Evolutionary conservation across 768 basidiomycete genomes (phyloP).

Genomic region (Mycena belliarum): DNA sequence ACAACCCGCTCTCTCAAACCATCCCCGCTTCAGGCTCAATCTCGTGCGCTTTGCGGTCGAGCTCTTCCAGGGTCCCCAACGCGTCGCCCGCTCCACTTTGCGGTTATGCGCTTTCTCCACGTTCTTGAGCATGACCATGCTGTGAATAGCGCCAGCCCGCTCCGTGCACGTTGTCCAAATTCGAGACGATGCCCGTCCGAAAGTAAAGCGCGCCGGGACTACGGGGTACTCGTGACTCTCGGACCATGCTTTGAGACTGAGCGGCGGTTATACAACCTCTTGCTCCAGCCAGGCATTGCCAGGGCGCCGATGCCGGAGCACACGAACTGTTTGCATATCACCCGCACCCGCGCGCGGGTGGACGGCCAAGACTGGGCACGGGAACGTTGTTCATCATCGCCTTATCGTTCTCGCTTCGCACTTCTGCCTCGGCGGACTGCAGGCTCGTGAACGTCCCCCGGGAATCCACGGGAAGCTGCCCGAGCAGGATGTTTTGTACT

Average conservation of each 20-base stretch:
- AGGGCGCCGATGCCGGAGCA: constrained; percentile 54
- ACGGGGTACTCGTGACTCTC: background rate
- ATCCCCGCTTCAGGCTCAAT: constrained; percentile 20
- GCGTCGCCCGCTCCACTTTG: constrained; percentile 35
- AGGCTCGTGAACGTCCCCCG: constrained; percentile 61
- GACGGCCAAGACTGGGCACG: too few species aligned
- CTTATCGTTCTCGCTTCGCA: constrained; percentile 31
- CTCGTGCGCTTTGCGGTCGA: constrained; percentile 22
- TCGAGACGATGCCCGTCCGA: constrained; percentile 35
- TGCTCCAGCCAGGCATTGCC: constrained; percentile 60
- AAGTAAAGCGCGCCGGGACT: constrained; percentile 41
- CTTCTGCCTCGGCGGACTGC: constrained; percentile 28
- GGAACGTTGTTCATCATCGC: constrained; percentile 37
- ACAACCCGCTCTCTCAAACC: constrained; percentile 13
- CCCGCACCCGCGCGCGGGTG: too few species aligned
- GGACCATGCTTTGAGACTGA: constrained; percentile 33
- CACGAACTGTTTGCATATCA: too few species aligned
- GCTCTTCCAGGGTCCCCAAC: constrained; percentile 24
- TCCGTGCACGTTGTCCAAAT: constrained; percentile 36
- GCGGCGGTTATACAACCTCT: constrained; percentile 56
- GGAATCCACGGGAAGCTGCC: constrained; percentile 64
- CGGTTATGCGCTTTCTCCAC: constrained; percentile 34
- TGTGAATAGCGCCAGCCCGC: constrained; percentile 29
- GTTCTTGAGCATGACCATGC: constrained; percentile 29
- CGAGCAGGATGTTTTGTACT: constrained; percentile 63